Evolutionary conservation across 495 filamentous ascomycete genomes (phyloP).

Genomic region (Penicillium psychrofluorescens): DNA sequence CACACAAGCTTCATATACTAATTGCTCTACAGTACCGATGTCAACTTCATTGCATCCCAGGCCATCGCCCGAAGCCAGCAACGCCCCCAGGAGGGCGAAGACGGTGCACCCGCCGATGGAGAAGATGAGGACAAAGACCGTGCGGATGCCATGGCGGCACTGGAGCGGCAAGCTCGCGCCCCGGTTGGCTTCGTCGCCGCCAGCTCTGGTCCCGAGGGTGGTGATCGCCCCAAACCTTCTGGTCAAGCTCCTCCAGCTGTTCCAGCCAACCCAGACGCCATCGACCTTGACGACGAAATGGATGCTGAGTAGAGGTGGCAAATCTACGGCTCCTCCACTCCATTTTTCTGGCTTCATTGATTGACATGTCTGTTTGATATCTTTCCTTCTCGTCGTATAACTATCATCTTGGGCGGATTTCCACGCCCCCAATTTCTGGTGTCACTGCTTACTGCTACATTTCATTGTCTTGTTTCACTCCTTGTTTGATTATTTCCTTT

Average conservation of each 20-base stretch:
- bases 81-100: slow-evolving; percentile 36
- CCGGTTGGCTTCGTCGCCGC: slow-evolving; percentile 90
- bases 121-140: slow-evolving; percentile 47
- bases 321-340: slow-evolving; percentile 2
- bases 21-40: slow-evolving; percentile 61
- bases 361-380: slow-evolving; percentile 9
- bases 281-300: slow-evolving; percentile 68
- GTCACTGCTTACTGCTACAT: too few relatives aligned
- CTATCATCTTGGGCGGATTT: slow-evolving; percentile 4
- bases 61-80: slow-evolving; percentile 77
- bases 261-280: slow-evolving; percentile 80
- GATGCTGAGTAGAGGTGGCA: slow-evolving; percentile 33
- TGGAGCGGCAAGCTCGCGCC: slow-evolving; percentile 84
- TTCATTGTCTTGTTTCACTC: too few relatives aligned
- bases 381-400: slow-evolving; percentile 8
- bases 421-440: too few relatives aligned
- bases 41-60: slow-evolving; percentile 97
- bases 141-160: slow-evolving; percentile 80
- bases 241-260: slow-evolving; percentile 33
- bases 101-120: slow-evolving; percentile 21
- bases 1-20: slow-evolving; percentile 6
- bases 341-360: slow-evolving; percentile 3
- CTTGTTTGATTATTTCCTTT: too few relatives aligned
- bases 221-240: slow-evolving; percentile 43
- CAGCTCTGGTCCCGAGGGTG: slow-evolving; percentile 70